Evolutionary conservation across 192 early-diverging fungal species (phyloP).

Genomic region (Backusella australiensis): DNA sequence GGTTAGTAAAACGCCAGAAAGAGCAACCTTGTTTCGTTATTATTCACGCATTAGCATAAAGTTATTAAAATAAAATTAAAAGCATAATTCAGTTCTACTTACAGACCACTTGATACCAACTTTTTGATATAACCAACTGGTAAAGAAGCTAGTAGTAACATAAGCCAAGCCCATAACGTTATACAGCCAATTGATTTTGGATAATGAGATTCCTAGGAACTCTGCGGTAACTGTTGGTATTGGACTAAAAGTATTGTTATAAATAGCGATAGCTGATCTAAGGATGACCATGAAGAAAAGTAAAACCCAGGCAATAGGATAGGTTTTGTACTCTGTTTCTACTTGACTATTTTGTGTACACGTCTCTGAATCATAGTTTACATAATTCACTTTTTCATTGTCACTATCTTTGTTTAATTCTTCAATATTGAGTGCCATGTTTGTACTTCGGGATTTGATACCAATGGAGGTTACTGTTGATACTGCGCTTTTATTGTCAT

Average conservation of each 20-base stretch:
- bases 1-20: constrained; percentile 23
- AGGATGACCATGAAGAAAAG: constrained; percentile 22
- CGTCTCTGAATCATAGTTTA: neutral
- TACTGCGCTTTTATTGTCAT: neutral
- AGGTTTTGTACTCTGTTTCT: constrained; percentile 16
- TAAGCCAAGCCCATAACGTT: constrained; percentile 26
- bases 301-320: constrained; percentile 35
- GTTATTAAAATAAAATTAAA: neutral
- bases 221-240: constrained; percentile 27
- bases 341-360: neutral
- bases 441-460: neutral
- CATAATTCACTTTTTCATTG: neutral
- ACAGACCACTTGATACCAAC: constrained; percentile 34
- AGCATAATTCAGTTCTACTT: neutral
- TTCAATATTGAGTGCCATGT: neutral
- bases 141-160: constrained; percentile 30
- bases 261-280: constrained; percentile 22
- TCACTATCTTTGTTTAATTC: neutral
- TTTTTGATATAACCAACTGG: constrained; percentile 30
- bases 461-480: neutral
- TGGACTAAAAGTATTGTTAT: constrained; percentile 27
- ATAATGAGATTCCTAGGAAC: constrained; percentile 25
- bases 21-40: constrained; percentile 12
- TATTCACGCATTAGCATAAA: neutral
- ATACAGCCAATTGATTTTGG: constrained; percentile 32